Base-by-base conservation (phyloP, 2,329 filamentous ascomycete species). In the Alternaria gaisen region DNA sequence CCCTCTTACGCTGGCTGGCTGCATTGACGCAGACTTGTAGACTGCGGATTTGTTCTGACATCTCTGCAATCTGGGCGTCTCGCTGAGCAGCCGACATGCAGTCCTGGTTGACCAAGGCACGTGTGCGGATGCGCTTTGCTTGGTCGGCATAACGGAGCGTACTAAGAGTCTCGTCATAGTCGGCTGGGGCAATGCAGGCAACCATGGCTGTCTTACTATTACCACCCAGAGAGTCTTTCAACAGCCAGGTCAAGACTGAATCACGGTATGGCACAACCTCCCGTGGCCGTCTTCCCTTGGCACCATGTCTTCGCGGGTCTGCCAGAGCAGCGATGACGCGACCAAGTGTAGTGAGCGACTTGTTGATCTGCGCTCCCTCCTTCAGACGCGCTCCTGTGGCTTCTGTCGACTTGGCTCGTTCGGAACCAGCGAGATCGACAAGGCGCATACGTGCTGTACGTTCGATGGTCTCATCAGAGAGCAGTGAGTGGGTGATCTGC, bases 171-270 rank as follows among this genome's bases (percentile, higher is more conserved):
- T 99, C 95, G 58, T 99, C 95, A 76, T 99, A 98, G 81, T 99
- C 95, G 0, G 92, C 90, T 0, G 95, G 95, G 5, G 93, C 90
- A 70, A 99, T 97, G 77, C 95, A 98, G 9, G 95, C 95, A 72
- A 99, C 97, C 95, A 99, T 99, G 64, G 95, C 95, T 10, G 95
- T 99, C 81, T 98, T 99, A 74, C 90, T 94, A 84, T 99, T 99
- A 56, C 95, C 95, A 12, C 95, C 95, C 0, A 99, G 84, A 1
- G 92, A 96, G 79, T 99, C 95, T 78, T 98, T 98, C 66, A 99
- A 85, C 4, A 99, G 86, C 94, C 94, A 91, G 11, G 88, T 91
- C 32, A 91, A 80, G 43, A 91, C 88, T 1, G 93, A 97, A 80
- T 99, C 95, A 66, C 95, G 90, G 79, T 97, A 99, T 5, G 95